These are phyloP conservation scores for Psidium guajava DNA, from an alignment of 345 rosid species.

Conservation along the genomic window DNA sequence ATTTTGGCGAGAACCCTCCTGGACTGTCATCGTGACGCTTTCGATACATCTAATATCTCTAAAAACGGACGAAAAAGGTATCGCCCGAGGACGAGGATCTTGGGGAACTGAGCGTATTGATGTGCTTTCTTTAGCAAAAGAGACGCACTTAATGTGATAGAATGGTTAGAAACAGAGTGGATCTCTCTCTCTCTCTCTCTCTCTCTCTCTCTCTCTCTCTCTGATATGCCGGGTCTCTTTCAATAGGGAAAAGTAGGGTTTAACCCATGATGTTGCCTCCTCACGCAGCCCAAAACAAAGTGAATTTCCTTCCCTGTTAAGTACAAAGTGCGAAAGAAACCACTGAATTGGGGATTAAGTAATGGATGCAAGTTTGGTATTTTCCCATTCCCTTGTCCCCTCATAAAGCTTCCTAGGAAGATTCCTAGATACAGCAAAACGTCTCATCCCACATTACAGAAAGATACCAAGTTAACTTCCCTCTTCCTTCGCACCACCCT, in stretches of 20 bases:
- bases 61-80: too few species aligned
- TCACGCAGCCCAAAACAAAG: not conserved
- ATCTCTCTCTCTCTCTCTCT: not conserved
- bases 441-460: not conserved
- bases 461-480: constrained; percentile 34
- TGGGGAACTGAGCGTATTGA: not conserved
- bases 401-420: not conserved
- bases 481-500: not conserved
- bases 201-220: not conserved
- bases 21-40: not conserved
- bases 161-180: not conserved
- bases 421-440: not conserved
- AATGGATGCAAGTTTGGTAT: constrained; percentile 27
- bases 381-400: constrained; percentile 4
- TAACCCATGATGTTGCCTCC: not conserved
- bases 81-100: too few species aligned
- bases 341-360: not conserved
- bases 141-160: not conserved
- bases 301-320: not conserved
- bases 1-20: not conserved
- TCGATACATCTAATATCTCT: not conserved
- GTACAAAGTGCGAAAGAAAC: not conserved
- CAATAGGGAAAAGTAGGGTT: not conserved
- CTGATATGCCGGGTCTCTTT: not conserved
- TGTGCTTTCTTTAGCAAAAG: not conserved